A percentile compares a stretch with the other conserved stretches of the same genome.
Conservation (phyloP, 164 flowering plant species). For the Houttuynia cordata region DNA sequence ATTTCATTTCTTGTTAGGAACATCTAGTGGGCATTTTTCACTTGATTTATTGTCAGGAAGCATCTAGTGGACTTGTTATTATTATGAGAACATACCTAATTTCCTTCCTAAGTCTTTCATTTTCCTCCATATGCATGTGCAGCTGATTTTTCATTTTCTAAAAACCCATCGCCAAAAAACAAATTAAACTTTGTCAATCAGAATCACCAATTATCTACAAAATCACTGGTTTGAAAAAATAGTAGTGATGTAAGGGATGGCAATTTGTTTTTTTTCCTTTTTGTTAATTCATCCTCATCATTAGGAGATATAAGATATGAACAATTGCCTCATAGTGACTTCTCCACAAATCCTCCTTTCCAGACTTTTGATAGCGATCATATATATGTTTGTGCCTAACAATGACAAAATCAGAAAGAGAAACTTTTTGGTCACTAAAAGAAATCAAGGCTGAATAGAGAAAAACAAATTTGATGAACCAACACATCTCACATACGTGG, state of each 20-base stretch:
- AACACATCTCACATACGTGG: conserved; percentile 22
- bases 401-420: neutral
- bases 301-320: neutral
- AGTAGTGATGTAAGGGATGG: too few species aligned
- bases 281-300: too few species aligned
- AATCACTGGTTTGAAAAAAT: too few species aligned
- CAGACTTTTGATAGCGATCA: conserved; percentile 47
- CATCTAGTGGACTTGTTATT: neutral
- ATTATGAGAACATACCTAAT: conserved; percentile 31
- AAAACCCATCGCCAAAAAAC: neutral
- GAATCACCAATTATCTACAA: too few species aligned
- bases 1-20: neutral
- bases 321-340: conserved; percentile 48
- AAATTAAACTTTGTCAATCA: too few species aligned
- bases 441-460: neutral
- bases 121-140: conserved; percentile 37
- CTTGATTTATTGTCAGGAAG: too few species aligned
- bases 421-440: neutral
- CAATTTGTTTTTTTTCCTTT: too few species aligned
- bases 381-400: conserved; percentile 44
- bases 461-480: neutral
- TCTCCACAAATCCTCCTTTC: conserved; percentile 47
- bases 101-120: conserved; percentile 33
- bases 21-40: too few species aligned
- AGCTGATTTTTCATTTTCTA: conserved; percentile 53